Conservation (phyloP, 257 asterid genomes). For the Primulina huaijiensis region DNA sequence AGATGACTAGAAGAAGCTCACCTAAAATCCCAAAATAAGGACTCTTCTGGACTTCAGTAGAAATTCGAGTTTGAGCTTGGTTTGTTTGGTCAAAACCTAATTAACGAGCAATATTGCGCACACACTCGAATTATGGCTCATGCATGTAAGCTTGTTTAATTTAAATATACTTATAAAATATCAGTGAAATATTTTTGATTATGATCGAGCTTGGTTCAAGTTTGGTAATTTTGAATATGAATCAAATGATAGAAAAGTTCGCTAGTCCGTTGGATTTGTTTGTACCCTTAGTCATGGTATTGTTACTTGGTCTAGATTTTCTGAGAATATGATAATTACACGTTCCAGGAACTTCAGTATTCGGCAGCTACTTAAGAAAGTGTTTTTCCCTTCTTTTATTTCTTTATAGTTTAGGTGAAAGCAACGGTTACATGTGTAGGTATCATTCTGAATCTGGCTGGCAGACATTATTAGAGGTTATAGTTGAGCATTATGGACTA, state of each 20-base stretch:
- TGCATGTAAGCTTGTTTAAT: no score
- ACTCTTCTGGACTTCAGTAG: no score
- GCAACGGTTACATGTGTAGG: constrained; percentile 40
- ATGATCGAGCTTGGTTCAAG: not conserved
- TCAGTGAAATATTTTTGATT: no score
- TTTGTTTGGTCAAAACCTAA: not conserved
- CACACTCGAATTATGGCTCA: not conserved
- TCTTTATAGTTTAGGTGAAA: constrained; percentile 1
- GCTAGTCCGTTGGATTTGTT: not conserved
- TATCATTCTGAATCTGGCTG: constrained; percentile 96
- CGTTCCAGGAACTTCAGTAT: not conserved
- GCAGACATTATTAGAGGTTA: constrained; percentile 75
- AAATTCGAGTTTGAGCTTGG: not conserved
- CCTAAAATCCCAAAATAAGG: not conserved
- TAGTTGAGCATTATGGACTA: constrained; percentile 79
- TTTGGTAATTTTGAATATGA: not conserved
- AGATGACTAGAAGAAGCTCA: not conserved
- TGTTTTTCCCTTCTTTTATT: constrained; percentile 1
- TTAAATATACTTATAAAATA: no score
- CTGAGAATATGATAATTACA: not conserved
- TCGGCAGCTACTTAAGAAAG: not conserved
- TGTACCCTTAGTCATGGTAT: not conserved
- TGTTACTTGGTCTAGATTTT: not conserved
- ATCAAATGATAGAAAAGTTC: not conserved
- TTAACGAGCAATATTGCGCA: not conserved